Conservation (phyloP, 306 rosid genomes). For the Malus sieversii region DNA sequence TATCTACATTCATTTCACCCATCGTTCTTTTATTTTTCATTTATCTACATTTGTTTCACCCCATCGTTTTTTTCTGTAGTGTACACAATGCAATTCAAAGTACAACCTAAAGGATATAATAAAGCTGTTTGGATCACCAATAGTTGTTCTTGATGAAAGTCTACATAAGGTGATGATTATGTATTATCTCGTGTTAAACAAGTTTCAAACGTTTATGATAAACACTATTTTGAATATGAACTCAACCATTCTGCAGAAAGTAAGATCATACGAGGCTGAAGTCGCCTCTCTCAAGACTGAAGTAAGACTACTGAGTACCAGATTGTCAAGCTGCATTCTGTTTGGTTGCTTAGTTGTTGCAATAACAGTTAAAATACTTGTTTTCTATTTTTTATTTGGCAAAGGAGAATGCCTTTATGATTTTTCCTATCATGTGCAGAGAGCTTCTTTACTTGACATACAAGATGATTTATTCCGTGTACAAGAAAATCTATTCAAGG, state of each 20-base stretch:
- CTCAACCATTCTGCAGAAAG: constrained; percentile 1
- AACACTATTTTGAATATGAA: neutral
- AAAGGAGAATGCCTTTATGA: neutral
- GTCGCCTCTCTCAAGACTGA: constrained; percentile 1
- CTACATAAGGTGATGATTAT: constrained; percentile 6
- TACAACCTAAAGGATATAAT: neutral
- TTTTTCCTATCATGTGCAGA: neutral
- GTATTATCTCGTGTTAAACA: neutral
- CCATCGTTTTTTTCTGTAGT: neutral
- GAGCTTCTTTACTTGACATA: neutral
- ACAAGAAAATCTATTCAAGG: neutral
- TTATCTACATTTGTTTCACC: neutral
- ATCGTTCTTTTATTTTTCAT: neutral
- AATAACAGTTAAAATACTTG: neutral
- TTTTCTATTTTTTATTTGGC: neutral
- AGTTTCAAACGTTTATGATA: neutral
- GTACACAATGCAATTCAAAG: constrained; percentile 10
- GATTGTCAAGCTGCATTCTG: neutral
- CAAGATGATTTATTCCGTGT: constrained; percentile 3
- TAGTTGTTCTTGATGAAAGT: neutral
- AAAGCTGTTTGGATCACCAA: constrained; percentile 6
- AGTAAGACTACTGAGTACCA: neutral
- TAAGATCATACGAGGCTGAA: neutral
- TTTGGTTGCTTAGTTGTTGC: neutral
- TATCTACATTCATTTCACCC: neutral